A percentile compares a stretch with the other conserved stretches of the same genome.
These are phyloP conservation scores for Aspergillus sp. DNA, from an alignment of 2,329 filamentous ascomycete genomes.

Conservation along the genomic window DNA sequence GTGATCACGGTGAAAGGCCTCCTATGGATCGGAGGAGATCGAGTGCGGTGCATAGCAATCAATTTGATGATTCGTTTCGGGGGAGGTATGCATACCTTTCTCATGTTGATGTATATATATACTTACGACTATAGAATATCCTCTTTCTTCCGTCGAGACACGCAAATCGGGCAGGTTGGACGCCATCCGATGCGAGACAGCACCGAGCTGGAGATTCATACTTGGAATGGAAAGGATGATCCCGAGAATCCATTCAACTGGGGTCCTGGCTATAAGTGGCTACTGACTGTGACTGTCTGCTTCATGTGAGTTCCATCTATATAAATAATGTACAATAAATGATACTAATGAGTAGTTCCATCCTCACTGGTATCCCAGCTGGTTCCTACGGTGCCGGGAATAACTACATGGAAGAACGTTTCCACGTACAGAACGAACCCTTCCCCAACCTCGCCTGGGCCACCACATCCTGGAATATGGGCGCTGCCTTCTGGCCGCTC, in stretches of 20 bases:
- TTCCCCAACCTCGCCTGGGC: constrained; percentile 32
- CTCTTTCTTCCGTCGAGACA: no score
- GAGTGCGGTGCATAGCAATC: no score
- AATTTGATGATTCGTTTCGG: background rate
- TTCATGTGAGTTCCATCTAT: constrained; percentile 28
- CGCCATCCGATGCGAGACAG: constrained; percentile 8
- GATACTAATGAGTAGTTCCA: constrained; percentile 21
- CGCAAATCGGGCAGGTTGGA: no score
- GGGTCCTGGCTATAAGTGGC: constrained; percentile 37
- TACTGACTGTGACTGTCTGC: constrained; percentile 37
- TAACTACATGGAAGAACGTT: constrained; percentile 22
- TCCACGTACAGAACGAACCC: constrained; percentile 29
- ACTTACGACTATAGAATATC: no score
- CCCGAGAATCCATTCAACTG: constrained; percentile 39
- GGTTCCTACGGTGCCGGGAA: constrained; percentile 36
- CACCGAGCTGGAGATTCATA: constrained; percentile 23
- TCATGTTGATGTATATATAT: background rate
- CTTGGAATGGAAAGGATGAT: constrained; percentile 23
- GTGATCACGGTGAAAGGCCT: no score
- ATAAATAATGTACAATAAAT: background rate
- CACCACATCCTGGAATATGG: constrained; percentile 33
- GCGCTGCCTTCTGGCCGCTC: constrained; percentile 33
- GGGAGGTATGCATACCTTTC: background rate
- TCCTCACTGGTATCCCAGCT: constrained; percentile 37
- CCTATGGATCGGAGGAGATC: no score